Evolutionary conservation across 1,284 basidiomycete genomes (phyloP), one percentile per base, ranked within the genome.

Genomic region (Meripilus lineatus): DNA sequence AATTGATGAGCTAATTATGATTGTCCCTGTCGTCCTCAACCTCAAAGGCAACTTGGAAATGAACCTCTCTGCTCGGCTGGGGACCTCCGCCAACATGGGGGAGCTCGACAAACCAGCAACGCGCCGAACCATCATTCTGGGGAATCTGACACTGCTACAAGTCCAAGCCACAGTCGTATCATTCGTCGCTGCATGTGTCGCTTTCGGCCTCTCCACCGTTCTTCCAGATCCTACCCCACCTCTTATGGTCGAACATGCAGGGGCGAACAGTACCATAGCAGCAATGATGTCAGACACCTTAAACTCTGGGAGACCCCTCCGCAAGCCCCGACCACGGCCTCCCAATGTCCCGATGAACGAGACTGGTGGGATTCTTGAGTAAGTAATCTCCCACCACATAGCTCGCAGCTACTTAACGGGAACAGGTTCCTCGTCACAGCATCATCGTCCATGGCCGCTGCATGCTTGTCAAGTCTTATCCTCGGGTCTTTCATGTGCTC

Each of bases 41-140:
- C 80, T 99, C 50, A 97, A 97, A 61, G 95, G 95, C 14, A 97
- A 97, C 56, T 77, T 98, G 36, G 93, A 95, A 66, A 94, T 95
- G 89, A 94, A 93, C 52, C 79, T 89, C 11, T 88, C 84, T 10
- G 84, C 86, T 3, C 74, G 85, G n/a, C 67, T 89, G 13, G 78
- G 79, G 3, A 89, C 87, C 1, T 79, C 83, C 3, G 82, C 79
- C 25, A 91, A 96, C 56, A 84, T 94, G 38, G 93, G 94, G 42
- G 84, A 93, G 52, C 79, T 98, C 4, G 93, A 97, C 61, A 76
- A 83, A 17, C 79, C 81, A 0, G 59, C 65, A 3, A 75, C 74
- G 6, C 79, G 90, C 11, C 75, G 79, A 6, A 65, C 72, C 2
- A 80, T 96, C 43, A 76, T 98, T 30, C 56, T 81, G 1, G 93